Evolutionary conservation across 371 early-diverging fungal species (phyloP).

Genomic region (Mycotypha africana): DNA sequence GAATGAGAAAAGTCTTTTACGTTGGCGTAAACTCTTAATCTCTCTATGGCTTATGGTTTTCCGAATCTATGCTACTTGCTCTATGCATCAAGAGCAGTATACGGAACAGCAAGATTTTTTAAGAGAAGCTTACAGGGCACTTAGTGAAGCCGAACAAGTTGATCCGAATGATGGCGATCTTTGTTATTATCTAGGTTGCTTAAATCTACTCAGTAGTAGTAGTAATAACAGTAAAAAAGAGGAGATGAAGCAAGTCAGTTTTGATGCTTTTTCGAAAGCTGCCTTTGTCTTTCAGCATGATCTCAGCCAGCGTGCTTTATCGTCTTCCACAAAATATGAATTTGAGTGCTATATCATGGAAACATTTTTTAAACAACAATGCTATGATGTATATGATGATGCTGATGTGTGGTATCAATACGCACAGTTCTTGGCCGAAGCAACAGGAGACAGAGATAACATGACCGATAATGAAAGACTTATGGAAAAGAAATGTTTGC

Average conservation of each 20-base stretch:
- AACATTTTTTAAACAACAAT: too few species aligned
- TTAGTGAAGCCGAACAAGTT: slow-evolving; percentile 58
- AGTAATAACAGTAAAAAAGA: background rate
- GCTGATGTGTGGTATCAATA: slow-evolving; percentile 25
- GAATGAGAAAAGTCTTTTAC: too few species aligned
- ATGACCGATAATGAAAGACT: too few species aligned
- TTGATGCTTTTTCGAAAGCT: slow-evolving; percentile 28
- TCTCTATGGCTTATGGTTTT: slow-evolving; percentile 58
- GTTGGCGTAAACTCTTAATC: slow-evolving; percentile 24
- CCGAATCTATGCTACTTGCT: too few species aligned
- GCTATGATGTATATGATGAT: slow-evolving; percentile 28
- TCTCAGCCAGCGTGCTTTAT: slow-evolving; percentile 16
- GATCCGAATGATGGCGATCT: slow-evolving; percentile 44
- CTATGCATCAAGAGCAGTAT: too few species aligned
- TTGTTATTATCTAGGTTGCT: slow-evolving; percentile 53
- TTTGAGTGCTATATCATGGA: too few species aligned
- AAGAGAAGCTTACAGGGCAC: slow-evolving; percentile 53
- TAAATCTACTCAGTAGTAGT: slow-evolving; percentile 16
- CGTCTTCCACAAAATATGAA: slow-evolving; percentile 14
- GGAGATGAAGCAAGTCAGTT: slow-evolving; percentile 25
- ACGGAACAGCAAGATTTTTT: too few species aligned
- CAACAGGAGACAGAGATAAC: too few species aligned
- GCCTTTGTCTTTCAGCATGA: slow-evolving; percentile 29
- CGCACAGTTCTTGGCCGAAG: too few species aligned
- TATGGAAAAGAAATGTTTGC: too few species aligned